Base-by-base conservation (phyloP, 2,329 filamentous ascomycete species). In the Neopestalotiopsis sp. region DNA sequence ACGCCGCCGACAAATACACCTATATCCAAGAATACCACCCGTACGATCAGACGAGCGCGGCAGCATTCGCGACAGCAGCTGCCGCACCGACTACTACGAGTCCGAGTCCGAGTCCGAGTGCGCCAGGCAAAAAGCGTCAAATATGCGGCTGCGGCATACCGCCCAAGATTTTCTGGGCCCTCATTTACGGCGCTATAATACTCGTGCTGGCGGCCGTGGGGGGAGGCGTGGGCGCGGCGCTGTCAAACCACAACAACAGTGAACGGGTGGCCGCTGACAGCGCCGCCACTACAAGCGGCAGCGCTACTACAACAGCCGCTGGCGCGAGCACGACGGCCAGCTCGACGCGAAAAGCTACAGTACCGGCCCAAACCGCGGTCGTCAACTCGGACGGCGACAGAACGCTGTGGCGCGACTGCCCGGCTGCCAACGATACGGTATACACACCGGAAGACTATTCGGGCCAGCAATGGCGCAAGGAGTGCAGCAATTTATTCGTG, bases 401-500 rank as follows among this genome's bases (percentile, higher is more conserved):
- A 14, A 61, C 57, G 57, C 57, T 61, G 5, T 61, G 14, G n/a
- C 57, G 57, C 57, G 57, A 61, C 57, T 61, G 57, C 57, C 57
- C 57, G 9, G n/a, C 57, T 10, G n/a, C 57, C n/a, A 61, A 61
- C 28, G 14, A 28, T 10, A 61, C 57, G n/a, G 13, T 61, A 61
- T 61, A 61, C 57, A 61, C n/a, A 7, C 28, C 57, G 14, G 9
- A 17, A 17, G 20, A 32, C 49, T 13, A 13, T 17, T 28, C n/a
- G n/a, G 57, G 28, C 14, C 57, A 61, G 28, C 57, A 61, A 32
- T 61, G 24, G 17, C 57, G 57, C 5, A 61, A 61, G 28, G 17
- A 28, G 5, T 61, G 57, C 28, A 61, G 28, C 28, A 61, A 61
- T 14, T 20, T n/a, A 2, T 61, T 28, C 4, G 5, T 61, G 20